These are phyloP conservation scores for Wickerhamiella lipophila DNA, from an alignment of 805 yeast species.

Conservation along the genomic window DNA sequence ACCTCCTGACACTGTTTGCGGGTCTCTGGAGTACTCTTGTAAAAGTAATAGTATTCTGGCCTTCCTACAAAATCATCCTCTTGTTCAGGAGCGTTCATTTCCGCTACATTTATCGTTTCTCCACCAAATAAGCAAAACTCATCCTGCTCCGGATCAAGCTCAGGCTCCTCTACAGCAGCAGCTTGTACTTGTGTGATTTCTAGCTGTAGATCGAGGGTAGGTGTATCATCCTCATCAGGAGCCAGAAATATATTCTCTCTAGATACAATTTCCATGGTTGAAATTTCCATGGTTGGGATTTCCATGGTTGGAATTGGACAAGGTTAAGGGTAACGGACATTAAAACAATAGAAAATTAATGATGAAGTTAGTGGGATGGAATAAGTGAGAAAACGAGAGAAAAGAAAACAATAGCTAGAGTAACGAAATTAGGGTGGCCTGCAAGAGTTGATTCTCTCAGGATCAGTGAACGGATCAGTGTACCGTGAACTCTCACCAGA, in stretches of 20 bases:
- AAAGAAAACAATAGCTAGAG: no score
- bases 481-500: no score
- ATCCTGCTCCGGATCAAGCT: slow-evolving; percentile 1
- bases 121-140: slow-evolving; percentile 20
- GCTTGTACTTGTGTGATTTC: slow-evolving; percentile 11
- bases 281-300: no score
- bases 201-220: slow-evolving; percentile 7
- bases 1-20: slow-evolving; percentile 1
- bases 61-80: slow-evolving; percentile 9
- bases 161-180: not conserved
- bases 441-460: no score
- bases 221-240: not conserved
- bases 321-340: no score
- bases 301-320: no score
- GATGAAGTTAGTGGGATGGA: not conserved
- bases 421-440: no score
- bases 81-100: slow-evolving; percentile 10
- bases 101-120: slow-evolving; percentile 11
- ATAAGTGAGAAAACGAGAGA: not conserved
- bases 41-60: slow-evolving; percentile 16
- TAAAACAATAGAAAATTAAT: no score
- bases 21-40: slow-evolving; percentile 1
- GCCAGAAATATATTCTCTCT: slow-evolving; percentile 13
- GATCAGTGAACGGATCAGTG: no score
- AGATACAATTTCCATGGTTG: slow-evolving; percentile 16